These are phyloP conservation scores for Voacanga thouarsii DNA, from an alignment of 257 asterid species.

Conservation along the genomic window DNA sequence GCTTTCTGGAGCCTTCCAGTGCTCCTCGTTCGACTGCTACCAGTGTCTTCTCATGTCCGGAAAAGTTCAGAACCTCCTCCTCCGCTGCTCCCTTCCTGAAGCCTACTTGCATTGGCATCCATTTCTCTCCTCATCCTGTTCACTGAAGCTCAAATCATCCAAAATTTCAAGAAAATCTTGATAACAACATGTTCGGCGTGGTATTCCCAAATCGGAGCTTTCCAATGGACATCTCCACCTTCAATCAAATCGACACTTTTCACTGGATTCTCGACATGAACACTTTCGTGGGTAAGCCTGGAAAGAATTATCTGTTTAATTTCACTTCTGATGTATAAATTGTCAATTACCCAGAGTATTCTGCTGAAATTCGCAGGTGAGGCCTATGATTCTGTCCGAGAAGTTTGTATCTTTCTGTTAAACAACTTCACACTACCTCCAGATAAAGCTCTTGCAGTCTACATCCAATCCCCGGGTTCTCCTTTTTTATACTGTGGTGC, in stretches of 20 bases:
- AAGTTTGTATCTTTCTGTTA: constrained; percentile 82
- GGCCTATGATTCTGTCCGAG: constrained; percentile 74
- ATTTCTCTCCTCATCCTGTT: not conserved
- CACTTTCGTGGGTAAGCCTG: constrained; percentile 63
- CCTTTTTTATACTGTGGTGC: constrained; percentile 92
- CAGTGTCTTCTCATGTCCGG: not conserved
- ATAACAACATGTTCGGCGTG: constrained; percentile 72
- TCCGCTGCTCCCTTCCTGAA: not conserved
- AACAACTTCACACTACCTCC: constrained; percentile 79
- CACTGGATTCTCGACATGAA: constrained; percentile 98
- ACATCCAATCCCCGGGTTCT: constrained; percentile 89
- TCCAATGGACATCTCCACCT: constrained; percentile 90
- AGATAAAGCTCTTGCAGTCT: constrained; percentile 87
- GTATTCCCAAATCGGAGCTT: constrained; percentile 92
- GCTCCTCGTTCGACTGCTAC: not conserved
- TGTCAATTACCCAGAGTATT: not conserved
- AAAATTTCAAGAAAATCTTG: not conserved
- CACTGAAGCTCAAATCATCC: not conserved
- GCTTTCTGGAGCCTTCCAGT: not conserved
- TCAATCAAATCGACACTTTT: constrained; percentile 84
- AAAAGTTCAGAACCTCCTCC: not conserved
- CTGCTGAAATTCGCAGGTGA: constrained; percentile 38
- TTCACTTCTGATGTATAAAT: not conserved
- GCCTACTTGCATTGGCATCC: not conserved
- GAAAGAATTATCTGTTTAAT: not conserved